Base-by-base conservation (phyloP, 306 rosid species). In the Ormosia semicastrata region DNA sequence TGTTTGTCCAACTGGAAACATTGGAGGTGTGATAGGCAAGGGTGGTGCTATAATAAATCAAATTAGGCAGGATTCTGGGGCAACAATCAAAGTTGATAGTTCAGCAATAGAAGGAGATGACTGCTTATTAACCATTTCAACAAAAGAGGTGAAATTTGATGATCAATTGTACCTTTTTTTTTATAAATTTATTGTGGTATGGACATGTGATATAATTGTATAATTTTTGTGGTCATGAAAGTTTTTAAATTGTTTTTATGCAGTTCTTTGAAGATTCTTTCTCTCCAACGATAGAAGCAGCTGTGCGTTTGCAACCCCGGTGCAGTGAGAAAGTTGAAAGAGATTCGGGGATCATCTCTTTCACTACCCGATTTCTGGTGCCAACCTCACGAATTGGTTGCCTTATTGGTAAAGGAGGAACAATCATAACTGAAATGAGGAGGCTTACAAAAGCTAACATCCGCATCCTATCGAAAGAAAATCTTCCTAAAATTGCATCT, bases 1-100 rank as follows among this genome's bases (percentile, higher is more conserved):
- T 85, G 82, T 96, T 79, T 96, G 99, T 78, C 99, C 98, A 29
- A 93, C 88, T 53, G 92, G 86, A 34, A 96, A 93, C 85, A 90
- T 93, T 78, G 99, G 99, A 34, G 97, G 99, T 10, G 99, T 96
- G 79, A 96, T 96, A 82, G 99, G 99, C 69, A 96, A 96, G 88
- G 99, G 99, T 75, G 99, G 99, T 81, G 85, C 14, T 34, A 85
- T 96, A 63, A 93, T 96, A 75, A 96, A 96, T 88, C 99, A 96
- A 85, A 91, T 96, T 76, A 89, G 99, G 84, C 98, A 96, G 89
- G 98, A 96, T 1, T 87, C 99, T 14, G 95, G 94, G 43, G 99
- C 99, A 79, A 89, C 86, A 24, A 91, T 96, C 58, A 96, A 96
- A 84, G 99, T 96, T 85, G 99, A 92, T 84, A 93, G 97, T 91